Percentiles rank a stretch among this genome's conserved stretches.
phyloP scores from a whole-genome alignment of 164 flowering plant species.

The Nymphaea thermarum region DNA sequence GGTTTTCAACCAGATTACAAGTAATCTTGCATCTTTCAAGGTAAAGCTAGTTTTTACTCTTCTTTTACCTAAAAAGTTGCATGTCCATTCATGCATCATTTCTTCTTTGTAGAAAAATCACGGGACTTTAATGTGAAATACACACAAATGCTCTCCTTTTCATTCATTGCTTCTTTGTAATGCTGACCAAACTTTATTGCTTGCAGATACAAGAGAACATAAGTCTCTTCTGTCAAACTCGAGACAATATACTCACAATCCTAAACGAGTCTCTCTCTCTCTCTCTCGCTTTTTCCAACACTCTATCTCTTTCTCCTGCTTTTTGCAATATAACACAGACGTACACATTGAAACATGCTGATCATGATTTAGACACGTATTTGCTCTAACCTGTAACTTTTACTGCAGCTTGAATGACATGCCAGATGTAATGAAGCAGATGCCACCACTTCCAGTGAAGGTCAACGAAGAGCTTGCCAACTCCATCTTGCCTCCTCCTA shows the following conservation, averaged over 20 bases:
- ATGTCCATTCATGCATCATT: background rate
- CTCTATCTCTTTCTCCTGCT: background rate
- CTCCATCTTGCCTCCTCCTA: constrained; percentile 34
- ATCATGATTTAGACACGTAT: no score
- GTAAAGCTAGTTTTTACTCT: constrained; percentile 7
- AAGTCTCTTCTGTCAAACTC: constrained; percentile 60
- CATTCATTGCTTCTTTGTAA: background rate
- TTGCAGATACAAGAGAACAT: constrained; percentile 64
- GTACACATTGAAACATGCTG: background rate
- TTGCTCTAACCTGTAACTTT: background rate
- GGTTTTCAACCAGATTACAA: constrained; percentile 29
- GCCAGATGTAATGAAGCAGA: constrained; percentile 68
- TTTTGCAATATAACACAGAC: background rate
- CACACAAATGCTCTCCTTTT: background rate
- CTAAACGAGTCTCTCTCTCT: constrained; percentile 43
- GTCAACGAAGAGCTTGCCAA: constrained; percentile 76
- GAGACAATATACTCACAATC: constrained; percentile 57
- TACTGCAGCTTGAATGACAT: constrained; percentile 55
- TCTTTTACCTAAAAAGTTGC: background rate
- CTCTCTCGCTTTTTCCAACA: background rate
- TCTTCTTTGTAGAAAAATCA: background rate
- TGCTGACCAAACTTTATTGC: constrained; percentile 1
- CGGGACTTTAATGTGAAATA: background rate
- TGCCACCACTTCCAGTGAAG: constrained; percentile 86
- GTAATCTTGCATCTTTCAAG: constrained; percentile 28